phyloP scores from a whole-genome alignment of 2,329 filamentous ascomycete genomes.

The Ceratocystis huliohia region DNA sequence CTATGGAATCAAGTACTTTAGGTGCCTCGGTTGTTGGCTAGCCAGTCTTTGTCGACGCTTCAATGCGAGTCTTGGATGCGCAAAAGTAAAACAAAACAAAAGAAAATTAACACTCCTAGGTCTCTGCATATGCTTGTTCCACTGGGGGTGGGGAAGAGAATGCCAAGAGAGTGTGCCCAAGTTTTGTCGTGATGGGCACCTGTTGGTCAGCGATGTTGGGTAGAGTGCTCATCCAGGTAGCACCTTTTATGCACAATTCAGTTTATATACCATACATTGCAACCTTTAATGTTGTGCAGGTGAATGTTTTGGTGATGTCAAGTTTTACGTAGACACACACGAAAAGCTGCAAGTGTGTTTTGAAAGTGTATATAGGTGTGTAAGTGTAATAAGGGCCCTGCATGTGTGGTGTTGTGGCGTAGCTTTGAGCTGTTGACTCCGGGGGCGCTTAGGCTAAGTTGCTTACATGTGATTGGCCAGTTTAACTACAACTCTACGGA shows the following conservation, averaged over 20 bases:
- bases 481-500: background rate
- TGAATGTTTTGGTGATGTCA: background rate
- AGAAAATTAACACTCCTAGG: background rate
- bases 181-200: background rate
- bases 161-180: constrained; percentile 4
- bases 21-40: background rate
- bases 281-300: background rate
- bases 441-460: constrained; percentile 1
- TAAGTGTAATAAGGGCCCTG: background rate
- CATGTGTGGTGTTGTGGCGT: constrained; percentile 6
- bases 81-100: background rate
- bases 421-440: background rate
- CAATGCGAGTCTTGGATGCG: background rate
- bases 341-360: background rate
- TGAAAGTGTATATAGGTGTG: background rate
- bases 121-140: background rate
- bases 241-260: background rate
- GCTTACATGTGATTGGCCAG: constrained; percentile 13
- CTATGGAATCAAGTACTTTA: background rate
- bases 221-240: background rate
- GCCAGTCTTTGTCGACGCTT: background rate
- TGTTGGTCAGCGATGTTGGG: background rate
- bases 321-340: background rate
- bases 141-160: background rate
- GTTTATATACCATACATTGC: background rate